phyloP scores from a whole-genome alignment of 164 flowering plant genomes.

The Vitis rotundifolia region DNA sequence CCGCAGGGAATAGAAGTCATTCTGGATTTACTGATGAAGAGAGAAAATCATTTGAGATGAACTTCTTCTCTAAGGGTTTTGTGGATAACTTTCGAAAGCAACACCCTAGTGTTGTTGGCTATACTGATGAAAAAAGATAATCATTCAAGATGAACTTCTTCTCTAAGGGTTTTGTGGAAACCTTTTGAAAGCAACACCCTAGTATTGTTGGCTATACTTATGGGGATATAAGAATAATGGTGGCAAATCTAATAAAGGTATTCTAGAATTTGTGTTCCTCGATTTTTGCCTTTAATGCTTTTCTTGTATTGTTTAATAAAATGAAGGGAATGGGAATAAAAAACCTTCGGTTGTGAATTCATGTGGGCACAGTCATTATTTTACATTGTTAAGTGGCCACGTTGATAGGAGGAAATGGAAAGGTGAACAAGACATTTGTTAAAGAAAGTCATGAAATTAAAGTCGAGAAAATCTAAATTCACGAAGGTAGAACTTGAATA shows the following conservation, averaged over 20 bases:
- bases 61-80: conserved; percentile 72
- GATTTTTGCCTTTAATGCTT: background rate
- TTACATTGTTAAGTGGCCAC: too few species aligned
- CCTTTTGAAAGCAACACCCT: conserved; percentile 22
- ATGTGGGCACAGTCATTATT: too few species aligned
- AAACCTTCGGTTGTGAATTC: too few species aligned
- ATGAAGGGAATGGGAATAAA: too few species aligned
- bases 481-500: too few species aligned
- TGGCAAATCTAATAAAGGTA: conserved; percentile 82
- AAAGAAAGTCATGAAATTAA: too few species aligned
- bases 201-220: conserved; percentile 9
- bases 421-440: too few species aligned
- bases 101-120: conserved; percentile 90
- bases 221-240: conserved; percentile 93
- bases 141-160: too few species aligned
- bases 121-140: conserved; percentile 19
- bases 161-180: too few species aligned
- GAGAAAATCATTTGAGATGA: conserved; percentile 72
- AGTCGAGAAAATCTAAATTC: too few species aligned
- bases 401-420: too few species aligned
- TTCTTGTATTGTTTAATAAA: background rate
- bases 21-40: conserved; percentile 98
- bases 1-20: conserved; percentile 83
- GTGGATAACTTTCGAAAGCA: conserved; percentile 90
- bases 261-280: background rate